These are phyloP conservation scores for Didymella arachidicola DNA, from an alignment of 2,329 filamentous ascomycete genomes.

Conservation along the genomic window DNA sequence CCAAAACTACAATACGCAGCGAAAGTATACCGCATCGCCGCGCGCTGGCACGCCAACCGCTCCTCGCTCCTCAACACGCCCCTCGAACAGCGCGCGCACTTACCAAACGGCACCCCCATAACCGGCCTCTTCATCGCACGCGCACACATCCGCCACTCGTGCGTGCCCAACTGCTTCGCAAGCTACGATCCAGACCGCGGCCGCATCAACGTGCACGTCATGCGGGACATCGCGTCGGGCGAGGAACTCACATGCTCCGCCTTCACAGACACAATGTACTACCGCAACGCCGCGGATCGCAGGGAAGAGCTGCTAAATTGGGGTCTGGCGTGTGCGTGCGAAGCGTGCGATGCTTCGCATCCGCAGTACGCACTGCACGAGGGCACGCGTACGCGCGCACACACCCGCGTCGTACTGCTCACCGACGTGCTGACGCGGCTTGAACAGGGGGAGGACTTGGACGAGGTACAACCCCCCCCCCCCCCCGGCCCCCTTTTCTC, in stretches of 20 bases:
- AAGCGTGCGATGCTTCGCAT: slow-evolving; percentile 17
- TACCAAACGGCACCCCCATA: slow-evolving; percentile 3
- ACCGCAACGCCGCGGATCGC: slow-evolving; percentile 15
- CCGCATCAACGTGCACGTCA: slow-evolving; percentile 25
- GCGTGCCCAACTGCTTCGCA: slow-evolving; percentile 28
- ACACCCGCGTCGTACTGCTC: slow-evolving; percentile 9
- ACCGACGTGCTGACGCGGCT: slow-evolving; percentile 4
- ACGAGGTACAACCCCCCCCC: not conserved
- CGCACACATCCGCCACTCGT: slow-evolving; percentile 43
- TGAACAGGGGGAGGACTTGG: not conserved
- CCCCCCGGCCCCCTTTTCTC: no score
- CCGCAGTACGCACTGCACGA: slow-evolving; percentile 15
- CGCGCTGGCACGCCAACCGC: slow-evolving; percentile 23
- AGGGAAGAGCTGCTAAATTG: not conserved
- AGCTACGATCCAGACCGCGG: slow-evolving; percentile 13
- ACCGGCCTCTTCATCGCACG: slow-evolving; percentile 42
- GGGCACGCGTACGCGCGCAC: slow-evolving; percentile 1
- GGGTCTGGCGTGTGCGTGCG: slow-evolving; percentile 22
- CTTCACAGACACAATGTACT: slow-evolving; percentile 19
- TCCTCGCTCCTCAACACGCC: slow-evolving; percentile 12
- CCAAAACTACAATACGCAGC: slow-evolving; percentile 6
- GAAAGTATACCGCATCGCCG: slow-evolving; percentile 16
- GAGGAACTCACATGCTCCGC: slow-evolving; percentile 22
- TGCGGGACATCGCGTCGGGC: slow-evolving; percentile 5
- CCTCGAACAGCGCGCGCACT: not conserved